Evolutionary conservation across 176 grass and related monocot species (phyloP), one percentile per base, ranked within the genome.

Genomic region (Eragrostis curvula): DNA sequence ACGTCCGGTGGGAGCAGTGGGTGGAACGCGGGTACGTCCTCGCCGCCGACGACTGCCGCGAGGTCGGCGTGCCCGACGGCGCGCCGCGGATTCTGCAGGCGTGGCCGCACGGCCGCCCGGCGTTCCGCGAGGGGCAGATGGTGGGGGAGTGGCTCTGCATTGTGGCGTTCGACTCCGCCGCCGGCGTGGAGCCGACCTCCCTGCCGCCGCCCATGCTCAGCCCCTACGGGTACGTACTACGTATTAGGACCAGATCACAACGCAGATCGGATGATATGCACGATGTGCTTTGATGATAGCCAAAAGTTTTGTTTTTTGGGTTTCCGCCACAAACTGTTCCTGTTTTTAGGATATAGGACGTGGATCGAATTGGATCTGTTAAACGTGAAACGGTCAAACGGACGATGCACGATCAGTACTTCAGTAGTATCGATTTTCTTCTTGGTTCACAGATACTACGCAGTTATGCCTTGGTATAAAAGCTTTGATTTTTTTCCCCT

Each of bases 21-120:
- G 78, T 88, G 78, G 90, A 91, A 82, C 59, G 78, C 61, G 86
- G 85, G 86, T 85, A 85, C 90, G 46, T 70, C 29, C 75, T 91
- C 72, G 63, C 67, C 55, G 42, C 86, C n/a, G 6, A 43, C 30
- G 61, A 24, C 20, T 83, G 78, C 90, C 49, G 30, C 78, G 90
- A 91, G 82, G 74, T 85, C 32, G 9, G 47, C 32, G 29, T 49
- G 16, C 73, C 86, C 49, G 24, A 41, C 67, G 43, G 71, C 36
- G 50, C 73, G 43, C 82, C 82, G 49, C 68, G 73, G 73, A 76
- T 88, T 28, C 59, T 85, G 67, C 50, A 39, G 9, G 48, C 52
- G 7, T 73, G 58, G 58, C 67, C 60, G 24, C 41, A 20, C 24
- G 61, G 44, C 73, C 86, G 90, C 9, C 86, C 81, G 30, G 78